Evolutionary conservation across 257 asterid species (phyloP), one percentile per base, ranked within the genome.

Genomic region (Primulina tabacum): DNA sequence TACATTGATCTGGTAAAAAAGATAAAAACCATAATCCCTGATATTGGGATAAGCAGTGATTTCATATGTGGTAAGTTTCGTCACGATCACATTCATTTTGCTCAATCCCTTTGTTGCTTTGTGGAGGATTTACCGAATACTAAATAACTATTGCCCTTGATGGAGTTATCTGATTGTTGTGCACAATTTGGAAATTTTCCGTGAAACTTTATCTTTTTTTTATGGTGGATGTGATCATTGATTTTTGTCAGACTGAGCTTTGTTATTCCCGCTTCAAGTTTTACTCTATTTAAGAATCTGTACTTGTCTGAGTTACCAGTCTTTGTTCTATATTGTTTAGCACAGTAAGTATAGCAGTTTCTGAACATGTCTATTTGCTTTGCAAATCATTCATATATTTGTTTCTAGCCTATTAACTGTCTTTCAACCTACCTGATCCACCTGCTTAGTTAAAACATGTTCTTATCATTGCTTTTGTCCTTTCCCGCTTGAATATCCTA

Each of bases 1-100:
- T 94, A 94, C 79, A 81, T 90, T 60, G 97, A 94, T 62, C 97
- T 94, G 71, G 97, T 94, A 72, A 62, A 76, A 63, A 87, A 90
- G 87, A 90, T 91, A 70, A 82, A 95, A 57, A 63, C 64, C 64
- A 81, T 84, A 81, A 72, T 87, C 78, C 99, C 99, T 56, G 92
- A 91, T 72, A 86, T 89, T 68, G 99, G 97, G 72, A 94, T 94
- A 64, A 94, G 90, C 90, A 91, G 96, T 65, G 97, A 94, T 84
- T 94, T 94, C 85, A 94, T 91, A 65, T 89, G 95, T 47, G 99
- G 99, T 93, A 81, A 84, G 92, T 71, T 75, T 21, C 35, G 64
- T 60, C 55, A 6, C 43, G 55, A 50, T 58, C 73, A 68, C 37
- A 38, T 67, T 73, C 63, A 21, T 65, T 60, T 73, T 66, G 67